Base-by-base conservation (phyloP, 495 filamentous ascomycete genomes). In the Trichodelitschia bisporula region DNA sequence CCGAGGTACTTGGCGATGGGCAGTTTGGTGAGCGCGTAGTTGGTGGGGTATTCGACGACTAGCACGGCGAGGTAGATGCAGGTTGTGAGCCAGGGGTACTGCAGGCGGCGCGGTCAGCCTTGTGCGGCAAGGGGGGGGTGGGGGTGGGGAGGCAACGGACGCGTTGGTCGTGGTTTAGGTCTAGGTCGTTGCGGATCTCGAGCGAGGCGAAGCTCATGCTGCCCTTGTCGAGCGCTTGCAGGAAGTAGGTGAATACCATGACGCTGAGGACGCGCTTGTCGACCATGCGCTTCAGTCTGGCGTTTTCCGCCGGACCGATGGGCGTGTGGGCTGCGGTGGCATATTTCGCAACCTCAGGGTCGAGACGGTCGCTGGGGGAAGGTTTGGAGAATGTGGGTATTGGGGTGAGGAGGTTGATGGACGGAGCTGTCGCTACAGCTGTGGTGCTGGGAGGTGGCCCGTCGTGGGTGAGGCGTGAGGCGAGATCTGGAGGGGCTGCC, bases 141-240 rank as follows among this genome's bases (percentile, higher is more conserved):
- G 10, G 6, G 10, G 18, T 32, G 6, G 30, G n/a, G n/a, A n/a
- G n/a, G n/a, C n/a, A 15, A 44, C 43, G 16, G 32, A 57, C 53
- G 5, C 54, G 37, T 20, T 70, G 64, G 2, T 59, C 66, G 4
- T 52, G 34, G 24, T 33, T 11, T 8, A 74, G 45, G 18, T 50
- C 37, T 0, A 61, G 58, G 40, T 77, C 66, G 6, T 51, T 43
- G 1, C 53, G 49, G 19, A 77, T 61, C 2, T 65, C 75, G 29
- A 74, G 72, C 12, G 69, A 67, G 3, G 70, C 58, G 41, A 73
- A 75, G 2, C 62, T 66, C 53, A 77, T 43, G 1, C 68, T 74
- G 5, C 69, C 70, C 48, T 77, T 76, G 39, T 74, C 69, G 18
- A 77, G 55, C n/a, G 71, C 67, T 31, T 77, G 72, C 2, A 76